Evolutionary conservation across 257 asterid species (phyloP).

Genomic region (Penstemon newberryi): DNA sequence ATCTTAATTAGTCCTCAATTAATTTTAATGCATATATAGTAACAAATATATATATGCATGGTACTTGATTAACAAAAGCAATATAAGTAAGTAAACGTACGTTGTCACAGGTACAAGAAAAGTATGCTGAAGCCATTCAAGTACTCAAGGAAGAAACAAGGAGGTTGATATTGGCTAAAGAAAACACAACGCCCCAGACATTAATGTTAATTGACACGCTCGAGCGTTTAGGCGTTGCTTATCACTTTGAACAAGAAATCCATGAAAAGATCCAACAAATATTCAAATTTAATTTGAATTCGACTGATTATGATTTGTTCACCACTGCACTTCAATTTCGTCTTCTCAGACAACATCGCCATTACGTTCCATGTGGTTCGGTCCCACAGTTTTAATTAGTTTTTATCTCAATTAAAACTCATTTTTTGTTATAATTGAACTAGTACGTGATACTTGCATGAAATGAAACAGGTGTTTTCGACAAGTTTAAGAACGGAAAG

Average conservation of each 20-base stretch:
- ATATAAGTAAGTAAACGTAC: not conserved
- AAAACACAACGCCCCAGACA: not conserved
- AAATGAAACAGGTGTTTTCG: no score
- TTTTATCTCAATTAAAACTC: no score
- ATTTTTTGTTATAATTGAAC: no score
- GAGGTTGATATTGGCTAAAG: not conserved
- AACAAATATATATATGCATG: no score
- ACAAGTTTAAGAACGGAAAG: no score
- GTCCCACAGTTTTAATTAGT: no score
- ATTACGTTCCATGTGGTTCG: slow-evolving; percentile 9
- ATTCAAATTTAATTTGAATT: not conserved
- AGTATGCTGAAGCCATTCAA: not conserved
- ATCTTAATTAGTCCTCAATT: no score
- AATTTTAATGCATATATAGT: no score
- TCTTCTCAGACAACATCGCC: slow-evolving; percentile 16
- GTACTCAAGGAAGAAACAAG: slow-evolving; percentile 12
- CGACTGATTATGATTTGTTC: not conserved
- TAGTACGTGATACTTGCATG: no score
- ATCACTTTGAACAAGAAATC: slow-evolving; percentile 13
- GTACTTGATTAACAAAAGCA: no score
- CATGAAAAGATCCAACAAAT: slow-evolving; percentile 12
- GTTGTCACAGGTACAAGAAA: not conserved
- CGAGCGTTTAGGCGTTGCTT: slow-evolving; percentile 22
- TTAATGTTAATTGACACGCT: slow-evolving; percentile 7
- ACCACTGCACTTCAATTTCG: not conserved